phyloP scores from a whole-genome alignment of 495 filamentous ascomycete species.

The Viridothelium virens region DNA sequence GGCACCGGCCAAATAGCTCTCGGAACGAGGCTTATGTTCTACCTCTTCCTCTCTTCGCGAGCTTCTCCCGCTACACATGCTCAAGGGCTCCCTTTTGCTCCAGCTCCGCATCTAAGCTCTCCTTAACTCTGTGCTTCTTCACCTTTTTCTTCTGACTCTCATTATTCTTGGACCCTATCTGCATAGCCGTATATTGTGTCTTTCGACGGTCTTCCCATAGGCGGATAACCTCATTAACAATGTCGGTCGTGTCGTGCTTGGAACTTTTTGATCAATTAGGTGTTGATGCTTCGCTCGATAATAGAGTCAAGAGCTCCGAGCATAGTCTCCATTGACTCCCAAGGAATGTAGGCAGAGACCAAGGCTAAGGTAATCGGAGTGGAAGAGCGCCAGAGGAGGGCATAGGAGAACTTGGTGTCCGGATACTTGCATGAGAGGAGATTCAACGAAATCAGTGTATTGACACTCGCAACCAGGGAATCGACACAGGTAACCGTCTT shows the following conservation, averaged over 20 bases:
- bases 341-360: background rate
- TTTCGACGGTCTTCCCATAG: slow-evolving; percentile 80
- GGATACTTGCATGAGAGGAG: background rate
- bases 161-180: slow-evolving; percentile 78
- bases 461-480: no score
- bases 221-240: slow-evolving; percentile 82
- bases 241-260: slow-evolving; percentile 73
- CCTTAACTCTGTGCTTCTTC: slow-evolving; percentile 89
- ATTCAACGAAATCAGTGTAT: background rate
- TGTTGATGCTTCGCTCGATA: slow-evolving; percentile 78
- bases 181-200: slow-evolving; percentile 69
- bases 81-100: slow-evolving; percentile 66
- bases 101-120: slow-evolving; percentile 68
- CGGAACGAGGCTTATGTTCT: slow-evolving; percentile 47
- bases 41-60: slow-evolving; percentile 65
- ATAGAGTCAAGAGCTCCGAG: slow-evolving; percentile 78
- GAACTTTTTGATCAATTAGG: slow-evolving; percentile 79
- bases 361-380: background rate
- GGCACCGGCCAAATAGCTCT: background rate
- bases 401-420: background rate
- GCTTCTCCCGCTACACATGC: slow-evolving; percentile 53
- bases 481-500: no score
- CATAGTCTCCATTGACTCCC: slow-evolving; percentile 39
- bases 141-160: slow-evolving; percentile 82
- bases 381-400: no score